These are phyloP conservation scores for Globisporangium viniferum DNA, from an alignment of 352 stramenopile species.

Conservation along the genomic window DNA sequence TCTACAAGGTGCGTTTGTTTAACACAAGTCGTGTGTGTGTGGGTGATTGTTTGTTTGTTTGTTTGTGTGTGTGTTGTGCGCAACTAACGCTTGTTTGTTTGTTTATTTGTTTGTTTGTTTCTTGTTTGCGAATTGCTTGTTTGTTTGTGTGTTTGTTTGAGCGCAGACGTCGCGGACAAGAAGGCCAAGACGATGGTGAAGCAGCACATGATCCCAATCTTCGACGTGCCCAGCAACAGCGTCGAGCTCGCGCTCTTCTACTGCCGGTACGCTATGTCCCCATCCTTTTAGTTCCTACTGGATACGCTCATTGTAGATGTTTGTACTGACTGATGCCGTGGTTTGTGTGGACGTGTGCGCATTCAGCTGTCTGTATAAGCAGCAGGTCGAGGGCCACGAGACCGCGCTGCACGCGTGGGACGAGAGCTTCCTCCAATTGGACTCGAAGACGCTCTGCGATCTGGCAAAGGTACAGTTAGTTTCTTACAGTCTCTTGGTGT, in stretches of 20 bases:
- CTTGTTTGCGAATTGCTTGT: not conserved
- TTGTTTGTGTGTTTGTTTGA: not conserved
- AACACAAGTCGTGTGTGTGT: not conserved
- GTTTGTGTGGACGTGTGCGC: not conserved
- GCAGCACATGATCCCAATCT: slow-evolving; percentile 73
- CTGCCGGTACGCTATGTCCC: slow-evolving; percentile 41
- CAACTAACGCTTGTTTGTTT: not conserved
- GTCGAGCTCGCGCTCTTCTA: slow-evolving; percentile 72
- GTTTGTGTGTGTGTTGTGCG: not conserved
- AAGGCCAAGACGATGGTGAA: slow-evolving; percentile 48
- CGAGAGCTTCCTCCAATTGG: slow-evolving; percentile 59
- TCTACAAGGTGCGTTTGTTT: slow-evolving; percentile 41
- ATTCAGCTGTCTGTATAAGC: slow-evolving; percentile 68
- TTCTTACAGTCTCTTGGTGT: not conserved
- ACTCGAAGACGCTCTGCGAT: slow-evolving; percentile 78
- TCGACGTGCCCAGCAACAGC: slow-evolving; percentile 68
- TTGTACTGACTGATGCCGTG: not conserved
- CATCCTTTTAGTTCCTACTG: not conserved
- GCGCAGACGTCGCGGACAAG: slow-evolving; percentile 45
- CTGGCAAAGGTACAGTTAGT: slow-evolving; percentile 50
- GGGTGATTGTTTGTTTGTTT: not conserved
- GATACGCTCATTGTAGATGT: not conserved
- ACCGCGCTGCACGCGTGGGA: slow-evolving; percentile 61
- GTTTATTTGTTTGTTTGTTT: not conserved
- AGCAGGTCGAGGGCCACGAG: slow-evolving; percentile 67